A percentile compares a stretch with the other conserved stretches of the same genome.
Conservation (phyloP, 83 land plant genomes). For the Thuja plicata region DNA sequence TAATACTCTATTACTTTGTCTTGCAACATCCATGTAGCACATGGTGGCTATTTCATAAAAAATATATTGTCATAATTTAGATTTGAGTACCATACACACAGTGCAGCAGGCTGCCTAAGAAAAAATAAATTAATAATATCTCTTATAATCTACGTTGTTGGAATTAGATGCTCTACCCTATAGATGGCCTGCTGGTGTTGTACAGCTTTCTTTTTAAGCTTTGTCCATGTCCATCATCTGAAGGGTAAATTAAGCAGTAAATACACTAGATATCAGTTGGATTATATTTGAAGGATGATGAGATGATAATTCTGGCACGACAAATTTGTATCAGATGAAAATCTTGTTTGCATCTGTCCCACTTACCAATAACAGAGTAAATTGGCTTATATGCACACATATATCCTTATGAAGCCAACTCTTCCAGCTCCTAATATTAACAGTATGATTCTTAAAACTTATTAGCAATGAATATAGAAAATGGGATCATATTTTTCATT, state of each 20-base stretch:
- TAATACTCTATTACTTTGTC: not conserved
- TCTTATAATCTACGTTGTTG: not conserved
- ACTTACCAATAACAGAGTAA: not conserved
- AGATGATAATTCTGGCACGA: not conserved
- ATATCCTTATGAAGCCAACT: not conserved
- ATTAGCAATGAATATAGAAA: not conserved
- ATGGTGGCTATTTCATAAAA: not conserved
- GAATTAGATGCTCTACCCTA: not conserved
- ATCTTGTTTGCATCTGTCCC: not conserved
- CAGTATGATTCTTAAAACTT: not conserved
- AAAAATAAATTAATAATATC: not conserved
- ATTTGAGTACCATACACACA: not conserved
- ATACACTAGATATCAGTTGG: not conserved
- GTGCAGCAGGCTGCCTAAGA: not conserved
- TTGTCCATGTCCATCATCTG: not conserved
- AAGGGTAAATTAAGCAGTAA: not conserved
- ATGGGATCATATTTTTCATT: not conserved
- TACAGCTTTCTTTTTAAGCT: not conserved
- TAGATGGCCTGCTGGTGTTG: not conserved
- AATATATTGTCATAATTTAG: not conserved
- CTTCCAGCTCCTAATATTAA: not conserved
- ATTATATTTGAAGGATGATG: not conserved
- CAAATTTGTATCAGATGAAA: not conserved
- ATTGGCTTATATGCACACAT: not conserved
- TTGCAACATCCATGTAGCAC: not conserved